Base-by-base conservation (phyloP, 768 basidiomycete species). In the Arthromyces matolae region DNA sequence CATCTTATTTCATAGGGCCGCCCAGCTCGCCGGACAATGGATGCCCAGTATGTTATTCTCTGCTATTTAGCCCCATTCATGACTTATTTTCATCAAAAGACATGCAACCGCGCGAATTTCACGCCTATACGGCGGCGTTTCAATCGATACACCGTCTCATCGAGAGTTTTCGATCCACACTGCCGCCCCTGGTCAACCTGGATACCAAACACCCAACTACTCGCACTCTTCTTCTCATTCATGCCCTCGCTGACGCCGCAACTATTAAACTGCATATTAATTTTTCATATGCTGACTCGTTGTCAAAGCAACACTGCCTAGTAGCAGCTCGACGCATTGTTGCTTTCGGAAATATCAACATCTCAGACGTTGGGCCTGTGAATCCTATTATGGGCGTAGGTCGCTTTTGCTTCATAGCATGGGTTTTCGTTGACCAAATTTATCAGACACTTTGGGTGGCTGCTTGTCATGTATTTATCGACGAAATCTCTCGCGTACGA, bases 1-100 rank as follows among this genome's bases (percentile, higher is more conserved):
- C 5, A 72, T 81, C 19, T 64, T 85, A 33, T 78, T 83, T 47
- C 82, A 83, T 55, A 71, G 76, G 19, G 77, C 83, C 8, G 69
- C 76, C 7, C 74, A 77, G 39, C 63, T 86, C 14, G 72, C 75
- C 6, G 75, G 72, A 5, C 73, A 75, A 54, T 76, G 67, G 68
- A 62, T 63, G 35, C 69, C 72, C 12, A 66, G 73, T 76, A 53
- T 44, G 71, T 60, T 29, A 42, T 46, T 12, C 25, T 40, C 49
- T n/a, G n/a, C n/a, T n/a, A n/a, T n/a, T n/a, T n/a, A n/a, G n/a
- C n/a, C n/a, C n/a, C n/a, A n/a, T n/a, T n/a, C n/a, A n/a, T n/a
- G n/a, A n/a, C n/a, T n/a, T n/a, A n/a, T n/a, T 39, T 37, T 24
- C 42, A 12, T 29, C 22, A 48, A 18, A 45, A 79, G 78, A 73